Base-by-base conservation (phyloP, 2,329 filamentous ascomycete species). In the Fusarium tuaranense region DNA sequence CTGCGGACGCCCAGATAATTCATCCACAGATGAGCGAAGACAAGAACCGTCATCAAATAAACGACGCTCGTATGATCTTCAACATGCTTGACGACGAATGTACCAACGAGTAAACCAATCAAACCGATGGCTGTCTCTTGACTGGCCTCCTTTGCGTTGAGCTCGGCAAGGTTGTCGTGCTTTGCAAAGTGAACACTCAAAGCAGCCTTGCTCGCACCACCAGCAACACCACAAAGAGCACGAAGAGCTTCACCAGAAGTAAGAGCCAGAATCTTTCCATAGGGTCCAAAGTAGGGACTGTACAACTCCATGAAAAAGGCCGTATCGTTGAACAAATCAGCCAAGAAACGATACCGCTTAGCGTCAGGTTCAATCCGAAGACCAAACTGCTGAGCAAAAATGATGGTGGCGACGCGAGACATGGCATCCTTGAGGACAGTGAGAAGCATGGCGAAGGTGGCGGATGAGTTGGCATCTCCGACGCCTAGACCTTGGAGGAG, bases 51-150 rank as follows among this genome's bases (percentile, higher is more conserved):
- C 84, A 98, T 91, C 67, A 92, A 87, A 57, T 85, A 86, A 90
- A 95, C 95, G 41, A 97, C 97, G 12, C 92, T 90, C 16, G 87
- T 82, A 66, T 92, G 91, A 59, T 92, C 91, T 62, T 93, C 90
- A 25, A 98, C 90, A 72, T 90, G 86, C 38, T 93, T 93, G 20
- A 98, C 94, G 16, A 98, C 91, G 3, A 97, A 70, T 58, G 92
- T 97, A 1, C 97, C 97, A 16, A 89, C 90, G 62, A 98, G 87
- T 90, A 98, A 95, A 3, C 97, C 97, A 38, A 98, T 72, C 30
- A 98, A 87, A 3, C 94, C 96, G 67, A 99, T 94, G 22, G 98
- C 91, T 0, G 96, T 98, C 84, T 98, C 97, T 84, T 98, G 97
- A 75, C 94, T 97, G 14, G 95, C 95, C 81, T 98, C 96, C 88